These are phyloP conservation scores for Mycena kentingensis DNA, from an alignment of 768 basidiomycete genomes.

Conservation along the genomic window DNA sequence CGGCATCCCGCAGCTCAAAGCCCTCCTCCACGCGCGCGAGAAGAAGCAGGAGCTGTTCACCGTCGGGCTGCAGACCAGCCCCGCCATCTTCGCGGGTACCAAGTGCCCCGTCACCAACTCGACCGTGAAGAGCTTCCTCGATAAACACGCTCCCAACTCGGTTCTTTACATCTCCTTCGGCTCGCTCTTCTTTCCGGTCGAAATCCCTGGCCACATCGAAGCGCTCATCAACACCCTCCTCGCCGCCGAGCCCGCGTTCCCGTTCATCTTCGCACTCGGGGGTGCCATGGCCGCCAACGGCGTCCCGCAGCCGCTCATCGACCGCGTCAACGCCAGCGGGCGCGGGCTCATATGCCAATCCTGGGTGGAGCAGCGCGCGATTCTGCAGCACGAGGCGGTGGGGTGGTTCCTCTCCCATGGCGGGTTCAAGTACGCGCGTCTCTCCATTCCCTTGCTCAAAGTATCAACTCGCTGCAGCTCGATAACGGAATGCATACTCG, in stretches of 20 bases:
- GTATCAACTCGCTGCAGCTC: background rate
- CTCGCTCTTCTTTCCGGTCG: constrained; percentile 11
- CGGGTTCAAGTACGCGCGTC: constrained; percentile 1
- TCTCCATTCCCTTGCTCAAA: background rate
- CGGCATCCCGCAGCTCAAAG: background rate
- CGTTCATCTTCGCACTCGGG: constrained; percentile 9
- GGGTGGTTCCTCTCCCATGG: constrained; percentile 6
- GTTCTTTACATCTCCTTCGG: constrained; percentile 18
- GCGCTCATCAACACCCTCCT: constrained; percentile 8
- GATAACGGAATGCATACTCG: background rate
- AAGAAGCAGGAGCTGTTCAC: constrained; percentile 8
- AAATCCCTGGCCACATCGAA: constrained; percentile 2
- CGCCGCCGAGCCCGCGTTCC: background rate
- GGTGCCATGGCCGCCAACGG: background rate
- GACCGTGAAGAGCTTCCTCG: background rate
- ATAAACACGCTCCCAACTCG: constrained; percentile 3
- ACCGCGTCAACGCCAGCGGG: constrained; percentile 6
- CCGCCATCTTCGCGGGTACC: background rate
- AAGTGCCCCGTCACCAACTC: background rate
- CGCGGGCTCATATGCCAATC: constrained; percentile 1
- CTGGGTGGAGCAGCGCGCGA: constrained; percentile 7
- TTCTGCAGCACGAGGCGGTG: background rate
- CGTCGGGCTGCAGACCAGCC: constrained; percentile 1
- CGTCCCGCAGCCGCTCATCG: constrained; percentile 2
- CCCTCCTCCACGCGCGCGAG: background rate